Conservation (phyloP, 352 stramenopile species). For the Pythium utonaiense region DNA sequence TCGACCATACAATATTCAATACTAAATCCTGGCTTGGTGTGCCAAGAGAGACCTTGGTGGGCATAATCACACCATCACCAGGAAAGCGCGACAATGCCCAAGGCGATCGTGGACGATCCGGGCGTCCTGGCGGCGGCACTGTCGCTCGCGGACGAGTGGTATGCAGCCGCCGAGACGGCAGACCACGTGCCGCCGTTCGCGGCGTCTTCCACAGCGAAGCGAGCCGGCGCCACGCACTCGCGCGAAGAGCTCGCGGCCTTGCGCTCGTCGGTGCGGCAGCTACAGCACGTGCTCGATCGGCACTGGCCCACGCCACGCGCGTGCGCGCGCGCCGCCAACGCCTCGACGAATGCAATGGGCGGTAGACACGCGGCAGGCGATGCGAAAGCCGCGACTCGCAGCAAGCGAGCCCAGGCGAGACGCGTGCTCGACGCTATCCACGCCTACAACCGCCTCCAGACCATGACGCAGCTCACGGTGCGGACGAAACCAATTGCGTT, state of each 20-base stretch:
- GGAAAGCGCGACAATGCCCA: neutral
- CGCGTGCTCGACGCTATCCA: neutral
- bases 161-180: neutral
- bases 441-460: neutral
- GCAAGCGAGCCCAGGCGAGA: neutral
- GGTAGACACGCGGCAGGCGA: no score
- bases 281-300: neutral
- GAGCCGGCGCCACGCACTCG: no score
- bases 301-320: neutral
- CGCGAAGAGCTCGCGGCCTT: neutral
- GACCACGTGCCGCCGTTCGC: no score
- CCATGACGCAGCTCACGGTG: neutral
- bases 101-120: neutral
- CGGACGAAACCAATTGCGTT: neutral
- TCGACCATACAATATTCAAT: no score
- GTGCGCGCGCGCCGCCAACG: no score
- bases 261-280: neutral
- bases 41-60: no score
- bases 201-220: no score
- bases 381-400: no score
- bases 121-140: neutral
- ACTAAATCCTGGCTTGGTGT: no score
- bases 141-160: neutral
- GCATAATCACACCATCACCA: neutral
- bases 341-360: no score